Base-by-base conservation (phyloP, 192 early-diverging fungal genomes). In the Mortierella antarctica region DNA sequence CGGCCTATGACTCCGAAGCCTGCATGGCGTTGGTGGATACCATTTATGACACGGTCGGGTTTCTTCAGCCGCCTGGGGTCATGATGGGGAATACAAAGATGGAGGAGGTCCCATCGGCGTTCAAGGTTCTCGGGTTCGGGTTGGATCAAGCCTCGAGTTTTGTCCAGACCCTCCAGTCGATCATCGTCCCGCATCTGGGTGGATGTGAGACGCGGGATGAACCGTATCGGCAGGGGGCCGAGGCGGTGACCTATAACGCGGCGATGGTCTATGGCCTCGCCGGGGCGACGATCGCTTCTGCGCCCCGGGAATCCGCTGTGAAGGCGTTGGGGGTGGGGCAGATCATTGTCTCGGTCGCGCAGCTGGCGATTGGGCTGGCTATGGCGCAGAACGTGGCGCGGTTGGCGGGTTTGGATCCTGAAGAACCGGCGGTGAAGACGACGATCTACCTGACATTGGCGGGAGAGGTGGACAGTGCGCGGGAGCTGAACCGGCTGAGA, bases 41-140 rank as follows among this genome's bases (percentile, higher is more conserved):
- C 2, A 77, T 77, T 42, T 77, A 77, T 55, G 74, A 77, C 31
- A 59, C 74, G 1, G 74, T 77, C 21, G 52, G 64, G 4, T 21
- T 58, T 45, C 53, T 77, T 8, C 62, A 31, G 31, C 67, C 15
- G 18, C 62, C 21, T 56, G 61, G 21, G 60, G 51, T 46, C 69
- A 70, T n/a, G n/a, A n/a, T n/a, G n/a, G 67, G 74, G 31, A 9
- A 64, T 57, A 55, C 55, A 6, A 67, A 54, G 21, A 54, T 40
- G 3, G 51, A 3, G 39, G 31, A 70, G 6, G 23, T 12, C 47
- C 23, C 59, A 48, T 70, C 58, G 10, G 13, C 57, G 12, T 50
- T 70, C 57, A 70, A 67, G 74, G 61, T 50, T 7, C 47, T 77
- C 41, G 74, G 74, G 1, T 63, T 65, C 31, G 66, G 66, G 4